phyloP scores from a whole-genome alignment of 2,329 filamentous ascomycete species.

The Colletotrichum sp. region DNA sequence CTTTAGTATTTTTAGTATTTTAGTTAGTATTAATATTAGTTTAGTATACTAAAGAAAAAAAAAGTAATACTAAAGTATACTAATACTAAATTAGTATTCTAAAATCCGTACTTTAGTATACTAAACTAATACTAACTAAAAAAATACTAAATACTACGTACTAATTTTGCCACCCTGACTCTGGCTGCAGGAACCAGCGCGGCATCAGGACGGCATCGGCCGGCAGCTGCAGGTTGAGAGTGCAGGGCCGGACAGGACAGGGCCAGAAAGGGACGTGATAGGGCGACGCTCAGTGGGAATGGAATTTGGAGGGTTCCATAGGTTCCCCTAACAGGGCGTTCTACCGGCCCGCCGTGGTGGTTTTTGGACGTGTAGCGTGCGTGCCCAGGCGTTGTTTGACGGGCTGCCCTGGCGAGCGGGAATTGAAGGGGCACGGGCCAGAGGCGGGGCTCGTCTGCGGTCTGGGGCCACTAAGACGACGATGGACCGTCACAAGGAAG shows the following conservation, averaged over 20 bases:
- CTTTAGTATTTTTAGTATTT: too few species aligned
- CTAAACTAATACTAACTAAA: too few species aligned
- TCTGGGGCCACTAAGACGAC: background rate
- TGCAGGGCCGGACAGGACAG: background rate
- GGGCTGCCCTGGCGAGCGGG: background rate
- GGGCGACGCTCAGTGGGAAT: conserved; percentile 6
- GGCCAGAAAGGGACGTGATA: background rate
- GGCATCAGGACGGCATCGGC: background rate
- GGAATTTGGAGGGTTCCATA: background rate
- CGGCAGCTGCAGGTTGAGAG: background rate
- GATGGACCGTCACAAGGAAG: background rate
- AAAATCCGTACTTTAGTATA: too few species aligned
- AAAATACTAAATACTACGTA: too few species aligned
- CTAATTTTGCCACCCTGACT: too few species aligned
- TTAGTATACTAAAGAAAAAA: too few species aligned
- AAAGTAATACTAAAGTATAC: too few species aligned
- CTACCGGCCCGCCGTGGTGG: background rate
- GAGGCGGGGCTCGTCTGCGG: background rate
- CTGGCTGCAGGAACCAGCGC: conserved; percentile 1
- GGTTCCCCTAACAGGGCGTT: background rate
- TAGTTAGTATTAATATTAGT: too few species aligned
- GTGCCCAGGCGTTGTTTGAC: background rate
- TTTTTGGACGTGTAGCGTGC: background rate
- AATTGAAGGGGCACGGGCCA: background rate
- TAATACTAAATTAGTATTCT: too few species aligned